Conservation (phyloP, 805 yeast genomes). For the Wickerhamomyces silvicola region DNA sequence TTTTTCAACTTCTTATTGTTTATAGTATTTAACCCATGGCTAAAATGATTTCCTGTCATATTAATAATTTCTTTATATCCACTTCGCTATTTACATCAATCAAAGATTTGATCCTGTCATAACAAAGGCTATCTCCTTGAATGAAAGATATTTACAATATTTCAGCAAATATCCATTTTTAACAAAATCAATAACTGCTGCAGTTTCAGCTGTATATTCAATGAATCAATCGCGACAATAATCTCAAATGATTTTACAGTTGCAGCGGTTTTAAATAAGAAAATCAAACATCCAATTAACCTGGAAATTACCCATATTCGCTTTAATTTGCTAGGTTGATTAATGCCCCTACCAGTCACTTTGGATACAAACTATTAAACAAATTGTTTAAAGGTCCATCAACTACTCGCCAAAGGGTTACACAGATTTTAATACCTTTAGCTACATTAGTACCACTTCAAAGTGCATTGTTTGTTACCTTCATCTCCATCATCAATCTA, state of each 20-base stretch:
- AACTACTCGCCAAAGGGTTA: slow-evolving; percentile 31
- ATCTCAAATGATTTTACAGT: slow-evolving; percentile 40
- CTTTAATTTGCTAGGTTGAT: slow-evolving; percentile 48
- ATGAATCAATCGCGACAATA: slow-evolving; percentile 50
- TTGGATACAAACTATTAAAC: slow-evolving; percentile 41
- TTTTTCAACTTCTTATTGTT: too few species aligned
- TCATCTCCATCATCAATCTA: slow-evolving; percentile 45
- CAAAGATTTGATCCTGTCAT: background rate
- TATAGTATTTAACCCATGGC: too few species aligned
- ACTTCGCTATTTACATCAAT: background rate
- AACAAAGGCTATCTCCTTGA: slow-evolving; percentile 9
- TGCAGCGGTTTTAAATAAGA: slow-evolving; percentile 10
- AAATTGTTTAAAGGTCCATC: slow-evolving; percentile 38
- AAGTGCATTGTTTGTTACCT: slow-evolving; percentile 41
- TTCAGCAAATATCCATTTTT: slow-evolving; percentile 45
- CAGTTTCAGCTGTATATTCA: slow-evolving; percentile 46
- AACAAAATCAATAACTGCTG: slow-evolving; percentile 55
- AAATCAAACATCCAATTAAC: slow-evolving; percentile 18
- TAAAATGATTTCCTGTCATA: background rate
- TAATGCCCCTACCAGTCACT: slow-evolving; percentile 54
- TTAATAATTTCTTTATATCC: background rate
- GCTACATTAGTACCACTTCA: slow-evolving; percentile 50
- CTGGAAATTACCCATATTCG: slow-evolving; percentile 44
- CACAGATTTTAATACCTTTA: slow-evolving; percentile 47
- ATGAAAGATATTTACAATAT: slow-evolving; percentile 28